Base-by-base conservation (phyloP, 768 basidiomycete genomes). In the Lentinula sp. region DNA sequence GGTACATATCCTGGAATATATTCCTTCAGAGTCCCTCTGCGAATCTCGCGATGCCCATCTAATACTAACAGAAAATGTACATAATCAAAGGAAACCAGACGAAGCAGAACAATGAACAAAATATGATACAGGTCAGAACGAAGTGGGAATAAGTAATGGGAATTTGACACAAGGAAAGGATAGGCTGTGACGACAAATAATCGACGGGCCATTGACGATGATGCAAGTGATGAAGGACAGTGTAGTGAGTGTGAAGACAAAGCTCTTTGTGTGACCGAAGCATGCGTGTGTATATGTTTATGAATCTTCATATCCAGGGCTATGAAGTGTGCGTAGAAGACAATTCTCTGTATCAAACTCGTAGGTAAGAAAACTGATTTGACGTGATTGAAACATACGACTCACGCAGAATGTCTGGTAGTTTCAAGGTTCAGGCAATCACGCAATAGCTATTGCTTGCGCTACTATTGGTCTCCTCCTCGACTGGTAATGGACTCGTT, bases 391-490 rank as follows among this genome's bases (percentile, higher is more conserved):
- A 8, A 18, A n/a, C 23, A 15, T n/a, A 37, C 15, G 6, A 36
- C 53, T 54, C 39, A 54, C 53, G 37, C 37, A 54, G 33, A 54
- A 41, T 20, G 36, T 13, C 9, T 39, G 0, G 5, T 37, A 4
- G 37, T 13, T 37, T 16, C n/a, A 18, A 36, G 51, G n/a, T 48
- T 50, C 36, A 59, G 12, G 57, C 57, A 41, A 59, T 59, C 8
- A 59, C 46, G 46, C 57, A 59, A n/a, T 48, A 35, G 28, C 57
- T 59, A 18, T 50, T 59, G 43, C 41, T 59, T 28, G 56, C 56
- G 23, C 57, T 49, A 10, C 46, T 23, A 15, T 46, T 48, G 46
- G 32, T 37, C 41, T 59, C 57, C 18, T 59, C 57, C 7, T 59
- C 57, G 20, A 59, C 42, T n/a, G 57, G 57, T 16, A 46, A 16